Conservation (phyloP, 2,329 filamentous ascomycete genomes). For the Botryotinia narcissicola region DNA sequence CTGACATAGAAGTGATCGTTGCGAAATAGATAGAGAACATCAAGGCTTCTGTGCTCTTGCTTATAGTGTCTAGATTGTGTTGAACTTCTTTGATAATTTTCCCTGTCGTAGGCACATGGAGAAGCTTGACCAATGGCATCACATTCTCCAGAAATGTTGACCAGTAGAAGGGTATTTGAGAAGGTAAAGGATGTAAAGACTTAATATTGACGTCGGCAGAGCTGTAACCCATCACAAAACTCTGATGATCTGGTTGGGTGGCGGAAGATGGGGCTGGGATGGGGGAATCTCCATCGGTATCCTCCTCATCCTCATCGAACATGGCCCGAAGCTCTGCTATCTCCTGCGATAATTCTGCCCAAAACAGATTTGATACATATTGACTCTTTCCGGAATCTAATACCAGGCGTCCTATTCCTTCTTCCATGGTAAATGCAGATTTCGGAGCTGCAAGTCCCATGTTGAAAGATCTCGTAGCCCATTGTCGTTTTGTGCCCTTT, state of each 20-base stretch:
- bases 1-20: slow-evolving; percentile 45
- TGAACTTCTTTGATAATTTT: slow-evolving; percentile 60
- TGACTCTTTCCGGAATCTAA: slow-evolving; percentile 65
- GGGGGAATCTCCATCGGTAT: slow-evolving; percentile 33
- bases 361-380: slow-evolving; percentile 76
- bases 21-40: slow-evolving; percentile 58
- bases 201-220: slow-evolving; percentile 67
- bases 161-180: slow-evolving; percentile 67
- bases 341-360: slow-evolving; percentile 66
- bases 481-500: slow-evolving; percentile 29
- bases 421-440: slow-evolving; percentile 41
- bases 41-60: slow-evolving; percentile 44
- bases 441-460: slow-evolving; percentile 34
- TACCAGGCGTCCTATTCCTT: slow-evolving; percentile 60
- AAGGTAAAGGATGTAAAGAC: slow-evolving; percentile 62
- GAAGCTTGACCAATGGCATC: slow-evolving; percentile 67
- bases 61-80: slow-evolving; percentile 57
- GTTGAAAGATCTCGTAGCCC: slow-evolving; percentile 30
- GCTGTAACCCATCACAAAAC: slow-evolving; percentile 70
- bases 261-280: slow-evolving; percentile 45
- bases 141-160: slow-evolving; percentile 70
- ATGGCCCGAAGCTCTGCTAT: slow-evolving; percentile 38
- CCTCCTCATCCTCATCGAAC: slow-evolving; percentile 33
- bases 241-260: slow-evolving; percentile 65
- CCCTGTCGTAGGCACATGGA: slow-evolving; percentile 67